phyloP scores from a whole-genome alignment of 495 filamentous ascomycete genomes.

The Astrothelium macrocarpum region DNA sequence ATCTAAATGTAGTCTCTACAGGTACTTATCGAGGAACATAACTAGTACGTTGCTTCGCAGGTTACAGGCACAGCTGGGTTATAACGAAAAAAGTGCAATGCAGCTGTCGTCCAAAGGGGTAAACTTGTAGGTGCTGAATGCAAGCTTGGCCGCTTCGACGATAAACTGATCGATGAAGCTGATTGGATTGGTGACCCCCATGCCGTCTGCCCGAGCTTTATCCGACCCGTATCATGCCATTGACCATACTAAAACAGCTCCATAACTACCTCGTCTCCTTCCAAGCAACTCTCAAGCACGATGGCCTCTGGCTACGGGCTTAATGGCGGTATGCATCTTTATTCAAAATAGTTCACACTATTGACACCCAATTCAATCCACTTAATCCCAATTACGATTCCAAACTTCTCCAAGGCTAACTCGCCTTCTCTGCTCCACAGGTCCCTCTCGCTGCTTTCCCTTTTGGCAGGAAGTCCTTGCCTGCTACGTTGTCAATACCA shows the following conservation, averaged over 20 bases:
- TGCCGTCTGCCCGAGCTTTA: neutral
- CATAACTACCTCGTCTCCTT: neutral
- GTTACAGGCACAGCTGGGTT: too few relatives aligned
- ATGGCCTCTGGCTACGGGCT: conserved; percentile 31
- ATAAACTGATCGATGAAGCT: too few relatives aligned
- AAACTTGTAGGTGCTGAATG: too few relatives aligned
- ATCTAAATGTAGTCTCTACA: too few relatives aligned
- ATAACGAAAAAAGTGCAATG: too few relatives aligned
- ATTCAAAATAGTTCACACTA: too few relatives aligned
- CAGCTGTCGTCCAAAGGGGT: too few relatives aligned
- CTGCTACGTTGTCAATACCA: conserved; percentile 40
- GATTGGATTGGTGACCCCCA: neutral
- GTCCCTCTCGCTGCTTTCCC: conserved; percentile 85
- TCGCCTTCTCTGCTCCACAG: conserved; percentile 36
- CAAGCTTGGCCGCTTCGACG: too few relatives aligned
- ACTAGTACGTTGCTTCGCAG: too few relatives aligned
- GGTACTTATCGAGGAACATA: too few relatives aligned
- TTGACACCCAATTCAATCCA: too few relatives aligned
- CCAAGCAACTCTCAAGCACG: neutral
- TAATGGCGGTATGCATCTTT: conserved; percentile 17
- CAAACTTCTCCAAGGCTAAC: neutral
- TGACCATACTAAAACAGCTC: neutral
- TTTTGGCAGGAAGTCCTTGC: conserved; percentile 74
- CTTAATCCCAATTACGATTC: too few relatives aligned
- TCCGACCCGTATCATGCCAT: neutral